Evolutionary conservation across 1,284 basidiomycete species (phyloP), one percentile per base, ranked within the genome.

Genomic region (Garcileccinum viscosum): DNA sequence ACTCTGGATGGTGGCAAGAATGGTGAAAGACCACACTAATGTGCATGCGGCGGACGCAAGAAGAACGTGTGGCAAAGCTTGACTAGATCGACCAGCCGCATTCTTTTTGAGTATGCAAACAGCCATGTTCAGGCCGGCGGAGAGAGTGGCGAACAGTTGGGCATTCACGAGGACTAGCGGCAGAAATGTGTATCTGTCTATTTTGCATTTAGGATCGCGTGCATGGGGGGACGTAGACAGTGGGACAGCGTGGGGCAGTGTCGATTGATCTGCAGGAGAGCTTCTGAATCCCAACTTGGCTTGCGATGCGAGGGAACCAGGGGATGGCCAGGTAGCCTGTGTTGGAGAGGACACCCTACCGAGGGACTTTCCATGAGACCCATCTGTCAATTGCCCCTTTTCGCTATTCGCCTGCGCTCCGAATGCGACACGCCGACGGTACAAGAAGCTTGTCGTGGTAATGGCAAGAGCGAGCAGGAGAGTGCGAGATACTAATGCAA

Each of bases 241-340:
- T 14, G 69, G 53, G 15, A 61, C 62, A 60, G 69, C 65, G 37
- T 63, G 38, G 14, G 64, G 37, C 17, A 17, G 19, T 6, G 38
- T 59, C 3, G 27, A 65, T 58, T 56, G 63, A 42, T 35, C 47
- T 4, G 47, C 33, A 37, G 70, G 69, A 44, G 27, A 53, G 19
- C 22, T 53, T 50, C 27, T 40, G 35, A 2, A 53, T 24, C 37
- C 35, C 27, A 32, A 38, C 62, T 56, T 59, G 32, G 22, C 64
- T 63, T 70, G 75, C 40, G 70, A 58, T 19, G 74, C 72, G 12
- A 80, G 76, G 27, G 78, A 77, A 60, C 71, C 78, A 14, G 79
- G 77, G 64, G 81, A 78, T 33, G 77, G 80, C 80, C 77, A 81
- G 1, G 79, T 80, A 32, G 66, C 77, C n/a, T 65, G 69, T 27